Conservation (phyloP, 495 filamentous ascomycete species). For the Neurospora discreta region DNA sequence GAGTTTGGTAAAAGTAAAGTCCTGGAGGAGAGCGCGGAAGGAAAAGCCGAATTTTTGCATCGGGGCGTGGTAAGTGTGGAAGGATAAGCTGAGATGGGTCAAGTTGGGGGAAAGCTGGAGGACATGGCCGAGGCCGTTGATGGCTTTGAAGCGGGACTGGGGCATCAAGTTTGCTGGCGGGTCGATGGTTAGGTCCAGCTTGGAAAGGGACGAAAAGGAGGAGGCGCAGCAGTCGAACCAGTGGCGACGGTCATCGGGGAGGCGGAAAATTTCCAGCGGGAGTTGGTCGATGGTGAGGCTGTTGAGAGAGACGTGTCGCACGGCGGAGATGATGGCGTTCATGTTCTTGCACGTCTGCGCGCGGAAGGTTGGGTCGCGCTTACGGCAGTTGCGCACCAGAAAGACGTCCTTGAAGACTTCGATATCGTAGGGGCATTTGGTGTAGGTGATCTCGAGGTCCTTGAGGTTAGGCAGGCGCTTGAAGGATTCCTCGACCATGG, state of each 20-base stretch:
- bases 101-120: constrained; percentile 29
- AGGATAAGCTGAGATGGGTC: constrained; percentile 30
- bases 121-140: constrained; percentile 34
- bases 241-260: constrained; percentile 24
- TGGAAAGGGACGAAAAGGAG: constrained; percentile 27
- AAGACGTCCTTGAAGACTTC: constrained; percentile 28
- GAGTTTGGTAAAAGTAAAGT: constrained; percentile 27
- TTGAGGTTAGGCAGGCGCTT: constrained; percentile 32
- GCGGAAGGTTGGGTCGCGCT: constrained; percentile 20
- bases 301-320: constrained; percentile 26
- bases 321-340: constrained; percentile 32
- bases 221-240: constrained; percentile 35
- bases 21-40: constrained; percentile 27
- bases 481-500: constrained; percentile 31
- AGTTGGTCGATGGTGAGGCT: constrained; percentile 35
- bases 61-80: constrained; percentile 31
- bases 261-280: constrained; percentile 33
- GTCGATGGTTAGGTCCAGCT: constrained; percentile 30
- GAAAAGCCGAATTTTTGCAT: constrained; percentile 30
- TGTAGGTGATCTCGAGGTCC: constrained; percentile 32
- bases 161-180: constrained; percentile 23
- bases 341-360: constrained; percentile 30
- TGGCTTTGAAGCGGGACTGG: constrained; percentile 23
- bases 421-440: constrained; percentile 29
- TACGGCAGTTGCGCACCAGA: constrained; percentile 29